Base-by-base conservation (phyloP, 1,139 yeast genomes). In the Protomyces lactucae-debilis region DNA sequence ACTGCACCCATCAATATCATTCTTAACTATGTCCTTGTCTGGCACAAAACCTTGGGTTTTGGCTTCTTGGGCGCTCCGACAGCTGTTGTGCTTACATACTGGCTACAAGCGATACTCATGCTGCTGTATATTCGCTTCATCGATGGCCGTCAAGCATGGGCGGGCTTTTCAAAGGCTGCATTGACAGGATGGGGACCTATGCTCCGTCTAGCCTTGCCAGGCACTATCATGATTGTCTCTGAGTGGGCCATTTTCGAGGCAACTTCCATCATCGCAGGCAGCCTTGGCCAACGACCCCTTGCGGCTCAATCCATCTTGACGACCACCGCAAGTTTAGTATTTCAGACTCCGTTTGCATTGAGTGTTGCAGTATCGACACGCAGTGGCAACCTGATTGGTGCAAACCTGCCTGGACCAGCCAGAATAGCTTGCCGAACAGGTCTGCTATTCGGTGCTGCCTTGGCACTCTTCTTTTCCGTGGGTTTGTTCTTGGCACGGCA, bases 291-390 rank as follows among this genome's bases (percentile, higher is more conserved):
- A 0, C 80, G 83, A 2, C 88, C 87, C 60, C 76, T 90, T 69
- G 97, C 96, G 0, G 91, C 96, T 0, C 97, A 90, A 74, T 87
- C 95, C 54, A 91, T 95, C 0, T 85, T 88, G 0, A 85, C 95
- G 1, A 86, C 95, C 4, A 80, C 88, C 59, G 90, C 92, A 0
- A 85, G 95, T 0, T 77, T 90, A 63, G 78, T 89, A 0, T 90
- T 87, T 70, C 90, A 88, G 88, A 80, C 88, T 14, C 96, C 97
- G 14, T 90, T 90, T 78, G 92, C 96, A 0, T 83, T 89, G 3
- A 86, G 95, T 52, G 90, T 90, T 59, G 95, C 95, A 0, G 81
- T 91, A 0, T 85, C 95, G 0, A 89, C 96, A 0, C 80, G 97
- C 75, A 86, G 90, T 55, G 96, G 96, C 46, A 88, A 87, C 72